Base-by-base conservation (phyloP, 768 basidiomycete species). In the Lyophyllum decastes region DNA sequence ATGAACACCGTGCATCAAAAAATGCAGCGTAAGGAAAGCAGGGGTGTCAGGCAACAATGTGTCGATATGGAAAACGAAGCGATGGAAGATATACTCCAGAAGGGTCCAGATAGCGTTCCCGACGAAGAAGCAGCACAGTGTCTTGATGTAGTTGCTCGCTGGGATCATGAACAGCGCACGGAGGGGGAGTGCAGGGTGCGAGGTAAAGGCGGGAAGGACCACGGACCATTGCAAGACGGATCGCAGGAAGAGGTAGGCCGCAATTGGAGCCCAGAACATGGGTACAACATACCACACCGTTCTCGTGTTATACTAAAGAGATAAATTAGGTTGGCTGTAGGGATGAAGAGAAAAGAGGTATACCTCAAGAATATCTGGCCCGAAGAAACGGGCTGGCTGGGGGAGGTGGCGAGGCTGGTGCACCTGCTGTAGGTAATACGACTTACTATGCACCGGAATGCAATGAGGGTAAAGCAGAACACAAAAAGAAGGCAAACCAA, bases 1-100 rank as follows among this genome's bases (percentile, higher is more conserved):
- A 69, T 99, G 97, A 34, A 99, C 86, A 16, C 97, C 97, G 68
- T 98, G 97, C 69, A 93, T 78, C 66, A 92, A 70, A 76, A 99
- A 99, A 70, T 99, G 97, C 24, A 98, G 69, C 43, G 86, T 85
- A 67, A 98, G 79, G 73, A 89, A 92, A 51, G 76, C 74, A 5
- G 89, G 88, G 56, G 76, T 79, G 72, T 99, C 97, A 2, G 97
- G 97, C 21, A 99, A 82, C 66, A 80, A 72, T 9, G 85, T 80
- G 68, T 99, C 97, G 64, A 99, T 76, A 72, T 99, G 97, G 86
- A 99, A 99, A 49, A 99, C 76, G 85, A 98, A 98, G 41, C 97
- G 89, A 73, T 99, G 97, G 66, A 99, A 76, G 12, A 80, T 76
- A 70, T 98, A 99, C 73, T 98, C 97, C 71, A 97, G 74, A 57